phyloP scores from a whole-genome alignment of 495 filamentous ascomycete species.

The Aspergillus bertholletiae region DNA sequence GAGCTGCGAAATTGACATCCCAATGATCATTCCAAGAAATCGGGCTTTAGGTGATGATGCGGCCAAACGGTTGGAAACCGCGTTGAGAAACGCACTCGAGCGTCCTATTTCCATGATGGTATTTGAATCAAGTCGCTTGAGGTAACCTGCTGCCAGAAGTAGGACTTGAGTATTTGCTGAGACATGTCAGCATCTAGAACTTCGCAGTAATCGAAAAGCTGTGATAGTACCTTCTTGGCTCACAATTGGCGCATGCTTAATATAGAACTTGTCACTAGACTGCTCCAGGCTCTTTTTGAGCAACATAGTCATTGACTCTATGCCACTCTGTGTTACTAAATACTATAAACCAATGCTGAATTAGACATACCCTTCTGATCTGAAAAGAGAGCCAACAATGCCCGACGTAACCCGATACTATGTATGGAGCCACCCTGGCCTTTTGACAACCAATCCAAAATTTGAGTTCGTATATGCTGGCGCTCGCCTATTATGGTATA shows the following conservation, averaged over 20 bases:
- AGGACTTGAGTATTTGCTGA: conserved; percentile 77
- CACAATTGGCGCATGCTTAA: conserved; percentile 74
- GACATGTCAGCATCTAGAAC: conserved; percentile 26
- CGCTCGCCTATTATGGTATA: conserved; percentile 30
- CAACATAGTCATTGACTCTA: conserved; percentile 51
- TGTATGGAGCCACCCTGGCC: conserved; percentile 55
- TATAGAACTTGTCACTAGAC: conserved; percentile 83
- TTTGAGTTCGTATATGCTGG: conserved; percentile 40
- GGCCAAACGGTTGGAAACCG: conserved; percentile 82
- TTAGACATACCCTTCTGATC: conserved; percentile 44
- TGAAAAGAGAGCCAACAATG: conserved; percentile 58
- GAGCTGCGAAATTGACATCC: conserved; percentile 73
- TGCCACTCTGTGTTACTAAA: conserved; percentile 17
- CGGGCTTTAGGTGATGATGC: conserved; percentile 70
- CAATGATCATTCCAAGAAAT: conserved; percentile 87
- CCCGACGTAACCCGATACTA: conserved; percentile 62
- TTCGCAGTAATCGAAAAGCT: background rate
- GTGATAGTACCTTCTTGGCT: conserved; percentile 73
- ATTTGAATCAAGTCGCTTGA: conserved; percentile 57
- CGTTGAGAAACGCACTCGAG: conserved; percentile 67
- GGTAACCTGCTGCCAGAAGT: conserved; percentile 72
- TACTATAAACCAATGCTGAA: background rate
- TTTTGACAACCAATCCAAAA: conserved; percentile 65
- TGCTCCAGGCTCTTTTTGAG: conserved; percentile 64
- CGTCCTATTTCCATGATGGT: conserved; percentile 61